Conservation (phyloP, 495 filamentous ascomycete genomes). For the Acidiella bohemica region DNA sequence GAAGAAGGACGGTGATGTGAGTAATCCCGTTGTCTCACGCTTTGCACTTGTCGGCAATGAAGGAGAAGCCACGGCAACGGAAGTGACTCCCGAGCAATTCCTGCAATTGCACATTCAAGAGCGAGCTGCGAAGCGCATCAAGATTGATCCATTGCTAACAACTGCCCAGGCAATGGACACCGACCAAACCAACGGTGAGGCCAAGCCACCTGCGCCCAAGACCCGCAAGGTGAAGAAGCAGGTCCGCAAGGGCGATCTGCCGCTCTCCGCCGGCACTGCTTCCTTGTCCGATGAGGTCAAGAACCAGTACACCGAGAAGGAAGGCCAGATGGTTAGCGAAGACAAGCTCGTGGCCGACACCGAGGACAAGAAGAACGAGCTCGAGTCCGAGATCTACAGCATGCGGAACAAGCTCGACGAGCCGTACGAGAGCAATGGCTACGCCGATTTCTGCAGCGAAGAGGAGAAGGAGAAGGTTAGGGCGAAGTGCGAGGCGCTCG, state of each 20-base stretch:
- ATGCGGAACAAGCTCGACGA: slow-evolving; percentile 87
- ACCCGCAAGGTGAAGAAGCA: slow-evolving; percentile 99
- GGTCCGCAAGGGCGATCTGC: slow-evolving; percentile 92
- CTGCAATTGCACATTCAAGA: background rate
- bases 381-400: slow-evolving; percentile 94
- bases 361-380: slow-evolving; percentile 99
- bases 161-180: slow-evolving; percentile 77
- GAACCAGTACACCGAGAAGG: slow-evolving; percentile 57
- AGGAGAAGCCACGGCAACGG: background rate
- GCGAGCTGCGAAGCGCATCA: slow-evolving; percentile 20
- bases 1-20: slow-evolving; percentile 47
- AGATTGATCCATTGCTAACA: slow-evolving; percentile 11
- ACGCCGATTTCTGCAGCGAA: slow-evolving; percentile 74
- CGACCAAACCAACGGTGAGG: slow-evolving; percentile 47
- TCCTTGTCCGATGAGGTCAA: slow-evolving; percentile 58
- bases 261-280: slow-evolving; percentile 68
- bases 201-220: slow-evolving; percentile 62
- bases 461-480: slow-evolving; percentile 82
- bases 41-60: slow-evolving; percentile 54
- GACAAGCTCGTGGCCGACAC: slow-evolving; percentile 98
- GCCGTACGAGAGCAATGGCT: slow-evolving; percentile 35
- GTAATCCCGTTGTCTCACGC: slow-evolving; percentile 36
- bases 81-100: background rate
- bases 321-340: slow-evolving; percentile 86
- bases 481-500: slow-evolving; percentile 61